Percentiles rank a stretch among this genome's conserved stretches.
These are phyloP conservation scores for Xylariaceae sp. DNA, from an alignment of 2,329 filamentous ascomycete species.

Conservation along the genomic window DNA sequence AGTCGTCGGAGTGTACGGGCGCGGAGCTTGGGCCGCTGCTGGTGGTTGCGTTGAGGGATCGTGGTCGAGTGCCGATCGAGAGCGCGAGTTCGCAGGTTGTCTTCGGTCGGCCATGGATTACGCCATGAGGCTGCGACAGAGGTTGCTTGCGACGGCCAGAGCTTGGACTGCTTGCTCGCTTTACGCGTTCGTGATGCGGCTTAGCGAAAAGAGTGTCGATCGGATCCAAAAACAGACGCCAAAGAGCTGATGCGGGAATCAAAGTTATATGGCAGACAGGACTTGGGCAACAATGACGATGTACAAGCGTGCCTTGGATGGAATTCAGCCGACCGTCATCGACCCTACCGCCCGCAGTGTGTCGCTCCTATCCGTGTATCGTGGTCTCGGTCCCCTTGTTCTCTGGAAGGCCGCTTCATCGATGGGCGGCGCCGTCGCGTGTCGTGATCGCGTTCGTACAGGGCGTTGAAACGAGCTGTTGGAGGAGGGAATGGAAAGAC, in stretches of 20 bases:
- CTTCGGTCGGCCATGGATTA: constrained; percentile 67
- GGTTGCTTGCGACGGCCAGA: constrained; percentile 12
- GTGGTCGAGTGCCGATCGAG: constrained; percentile 53
- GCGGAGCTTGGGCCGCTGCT: constrained; percentile 3
- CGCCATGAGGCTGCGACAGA: constrained; percentile 50
- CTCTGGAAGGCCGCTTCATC: neutral
- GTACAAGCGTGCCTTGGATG: too few species aligned
- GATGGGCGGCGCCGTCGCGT: neutral
- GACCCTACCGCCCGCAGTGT: neutral
- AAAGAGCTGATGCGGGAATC: too few species aligned
- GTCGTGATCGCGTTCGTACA: too few species aligned
- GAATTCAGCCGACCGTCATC: too few species aligned
- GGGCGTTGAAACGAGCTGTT: too few species aligned
- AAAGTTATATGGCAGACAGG: too few species aligned
- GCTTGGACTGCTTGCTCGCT: too few species aligned
- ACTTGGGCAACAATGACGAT: too few species aligned
- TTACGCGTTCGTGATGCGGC: too few species aligned
- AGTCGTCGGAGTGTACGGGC: constrained; percentile 3
- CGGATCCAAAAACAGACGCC: too few species aligned
- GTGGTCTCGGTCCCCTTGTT: neutral
- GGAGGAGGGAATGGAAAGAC: too few species aligned
- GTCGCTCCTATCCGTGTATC: neutral
- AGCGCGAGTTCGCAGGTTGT: constrained; percentile 42
- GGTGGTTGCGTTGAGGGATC: constrained; percentile 44
- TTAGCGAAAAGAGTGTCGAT: too few species aligned